phyloP scores from a whole-genome alignment of 2,329 filamentous ascomycete genomes.

The Periconia sp. region DNA sequence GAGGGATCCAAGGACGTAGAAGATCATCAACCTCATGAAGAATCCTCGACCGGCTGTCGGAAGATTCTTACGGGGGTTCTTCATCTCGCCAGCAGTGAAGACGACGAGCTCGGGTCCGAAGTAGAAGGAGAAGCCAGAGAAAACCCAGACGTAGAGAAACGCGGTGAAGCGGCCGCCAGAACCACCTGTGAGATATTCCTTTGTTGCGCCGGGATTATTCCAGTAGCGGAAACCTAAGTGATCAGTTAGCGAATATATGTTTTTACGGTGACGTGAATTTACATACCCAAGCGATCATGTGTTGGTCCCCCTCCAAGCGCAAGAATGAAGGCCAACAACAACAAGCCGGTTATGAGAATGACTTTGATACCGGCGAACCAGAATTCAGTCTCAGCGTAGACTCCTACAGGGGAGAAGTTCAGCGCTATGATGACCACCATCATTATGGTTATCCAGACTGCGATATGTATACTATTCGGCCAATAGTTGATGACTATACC shows the following conservation, averaged over 20 bases:
- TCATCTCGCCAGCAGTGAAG: constrained; percentile 64
- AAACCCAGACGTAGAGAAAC: constrained; percentile 57
- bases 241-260: background rate
- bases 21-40: constrained; percentile 67
- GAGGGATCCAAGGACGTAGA: constrained; percentile 64
- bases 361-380: constrained; percentile 41
- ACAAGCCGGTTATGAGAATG: constrained; percentile 50
- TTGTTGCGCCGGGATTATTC: constrained; percentile 59
- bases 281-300: constrained; percentile 49
- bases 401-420: constrained; percentile 42
- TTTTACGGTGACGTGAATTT: background rate
- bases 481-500: constrained; percentile 45
- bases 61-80: constrained; percentile 63
- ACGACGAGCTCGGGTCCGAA: constrained; percentile 57
- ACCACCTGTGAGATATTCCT: constrained; percentile 54
- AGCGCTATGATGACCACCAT: constrained; percentile 40
- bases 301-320: constrained; percentile 62
- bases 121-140: constrained; percentile 61
- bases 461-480: constrained; percentile 37
- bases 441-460: constrained; percentile 45
- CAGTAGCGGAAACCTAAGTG: constrained; percentile 62
- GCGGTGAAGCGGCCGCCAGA: constrained; percentile 59
- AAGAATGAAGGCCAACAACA: constrained; percentile 60
- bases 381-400: constrained; percentile 46
- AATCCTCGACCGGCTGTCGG: constrained; percentile 65